Evolutionary conservation across 108 stramenopile species (phyloP).

Genomic region (Cyclotella baltica): DNA sequence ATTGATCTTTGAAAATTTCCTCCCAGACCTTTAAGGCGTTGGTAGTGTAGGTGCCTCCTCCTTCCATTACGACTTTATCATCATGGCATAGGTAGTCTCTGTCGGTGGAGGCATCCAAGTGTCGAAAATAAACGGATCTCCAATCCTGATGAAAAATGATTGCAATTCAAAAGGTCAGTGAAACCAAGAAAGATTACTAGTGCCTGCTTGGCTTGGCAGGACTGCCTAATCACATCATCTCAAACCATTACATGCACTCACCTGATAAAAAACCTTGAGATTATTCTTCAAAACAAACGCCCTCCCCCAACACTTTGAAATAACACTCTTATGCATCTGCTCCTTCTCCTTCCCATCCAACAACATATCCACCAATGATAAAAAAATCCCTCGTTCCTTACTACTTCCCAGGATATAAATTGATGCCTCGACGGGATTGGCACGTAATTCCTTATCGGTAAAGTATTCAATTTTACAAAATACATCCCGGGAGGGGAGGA

Average conservation of each 20-base stretch:
- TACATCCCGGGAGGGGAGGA: slow-evolving; percentile 33
- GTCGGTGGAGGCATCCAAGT: background rate
- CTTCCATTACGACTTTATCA: slow-evolving; percentile 19
- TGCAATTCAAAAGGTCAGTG: too few species aligned
- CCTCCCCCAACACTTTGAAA: slow-evolving; percentile 44
- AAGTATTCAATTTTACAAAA: slow-evolving; percentile 41
- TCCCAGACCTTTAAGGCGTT: slow-evolving; percentile 44
- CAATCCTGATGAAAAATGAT: slow-evolving; percentile 50
- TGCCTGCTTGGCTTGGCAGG: too few species aligned
- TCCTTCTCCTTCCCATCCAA: slow-evolving; percentile 25
- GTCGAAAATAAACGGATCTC: slow-evolving; percentile 22
- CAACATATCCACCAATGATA: slow-evolving; percentile 42
- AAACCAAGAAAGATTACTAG: too few species aligned
- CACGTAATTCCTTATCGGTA: slow-evolving; percentile 18
- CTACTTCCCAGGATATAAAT: slow-evolving; percentile 49
- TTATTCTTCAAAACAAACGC: slow-evolving; percentile 29
- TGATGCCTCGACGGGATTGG: slow-evolving; percentile 28
- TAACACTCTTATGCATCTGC: slow-evolving; percentile 9
- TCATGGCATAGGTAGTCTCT: slow-evolving; percentile 37
- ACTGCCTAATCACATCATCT: too few species aligned
- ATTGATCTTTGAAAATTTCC: slow-evolving; percentile 37
- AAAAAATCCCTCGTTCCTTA: slow-evolving; percentile 45
- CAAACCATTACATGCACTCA: too few species aligned
- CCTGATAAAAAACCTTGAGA: slow-evolving; percentile 37
- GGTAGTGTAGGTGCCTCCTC: slow-evolving; percentile 1